A percentile compares a stretch with the other conserved stretches of the same genome.
Conservation (phyloP, 768 basidiomycete genomes). For the Artomyces pyxidatus region DNA sequence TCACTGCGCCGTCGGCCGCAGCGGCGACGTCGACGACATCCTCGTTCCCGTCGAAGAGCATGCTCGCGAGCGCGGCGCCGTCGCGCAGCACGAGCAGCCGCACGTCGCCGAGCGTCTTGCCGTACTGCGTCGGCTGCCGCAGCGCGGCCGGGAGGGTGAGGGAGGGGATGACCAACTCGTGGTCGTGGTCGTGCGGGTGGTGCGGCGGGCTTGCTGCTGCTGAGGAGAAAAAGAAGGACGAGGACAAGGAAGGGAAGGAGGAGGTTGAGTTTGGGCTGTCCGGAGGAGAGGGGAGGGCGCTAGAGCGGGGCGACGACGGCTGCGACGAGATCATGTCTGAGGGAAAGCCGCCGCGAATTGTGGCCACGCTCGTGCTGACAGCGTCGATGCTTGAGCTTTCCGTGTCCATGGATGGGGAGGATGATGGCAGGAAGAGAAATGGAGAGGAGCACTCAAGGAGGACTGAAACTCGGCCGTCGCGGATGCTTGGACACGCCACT, state of each 20-base stretch:
- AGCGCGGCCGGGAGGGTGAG: conserved; percentile 54
- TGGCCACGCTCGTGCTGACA: conserved; percentile 10
- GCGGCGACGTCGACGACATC: conserved; percentile 55
- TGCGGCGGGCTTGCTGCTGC: conserved; percentile 60
- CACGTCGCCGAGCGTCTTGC: conserved; percentile 59
- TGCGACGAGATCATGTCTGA: conserved; percentile 23
- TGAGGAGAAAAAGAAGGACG: conserved; percentile 74
- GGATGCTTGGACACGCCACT: no score
- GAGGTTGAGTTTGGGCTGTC: conserved; percentile 60
- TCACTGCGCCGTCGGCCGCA: conserved; percentile 39
- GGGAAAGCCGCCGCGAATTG: conserved; percentile 7
- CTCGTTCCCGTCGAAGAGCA: conserved; percentile 57
- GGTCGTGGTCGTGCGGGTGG: conserved; percentile 33
- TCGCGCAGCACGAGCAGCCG: conserved; percentile 49
- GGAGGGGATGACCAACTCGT: conserved; percentile 64
- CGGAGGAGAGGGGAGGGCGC: conserved; percentile 47
- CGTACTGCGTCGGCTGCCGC: conserved; percentile 56
- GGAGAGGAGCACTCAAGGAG: no score
- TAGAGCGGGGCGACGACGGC: conserved; percentile 38
- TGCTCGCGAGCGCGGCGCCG: conserved; percentile 36
- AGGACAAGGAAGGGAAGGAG: conserved; percentile 64
- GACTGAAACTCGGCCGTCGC: no score
- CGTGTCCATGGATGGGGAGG: no score
- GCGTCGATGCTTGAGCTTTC: no score
- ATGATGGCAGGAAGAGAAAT: no score